These are phyloP conservation scores for Umbellularia californica DNA, from an alignment of 164 flowering plant species.

Conservation along the genomic window DNA sequence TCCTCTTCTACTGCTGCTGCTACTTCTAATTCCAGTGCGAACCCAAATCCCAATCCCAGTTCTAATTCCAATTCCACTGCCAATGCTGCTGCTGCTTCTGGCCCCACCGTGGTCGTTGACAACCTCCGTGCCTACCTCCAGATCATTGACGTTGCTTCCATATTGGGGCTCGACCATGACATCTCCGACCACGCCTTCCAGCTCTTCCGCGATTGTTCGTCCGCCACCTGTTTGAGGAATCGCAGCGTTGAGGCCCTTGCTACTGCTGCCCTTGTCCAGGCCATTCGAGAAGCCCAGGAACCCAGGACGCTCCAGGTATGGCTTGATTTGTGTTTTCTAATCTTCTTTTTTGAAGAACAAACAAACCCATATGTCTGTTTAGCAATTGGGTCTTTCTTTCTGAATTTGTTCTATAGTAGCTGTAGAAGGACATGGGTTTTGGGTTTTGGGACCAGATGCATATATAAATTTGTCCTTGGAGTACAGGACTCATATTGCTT, in stretches of 20 bases:
- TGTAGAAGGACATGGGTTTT: no score
- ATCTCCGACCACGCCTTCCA: slow-evolving; percentile 91
- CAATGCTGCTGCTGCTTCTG: no score
- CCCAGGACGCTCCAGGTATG: slow-evolving; percentile 95
- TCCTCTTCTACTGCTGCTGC: slow-evolving; percentile 21
- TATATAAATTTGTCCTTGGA: no score
- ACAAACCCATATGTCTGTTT: no score
- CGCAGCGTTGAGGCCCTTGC: slow-evolving; percentile 96
- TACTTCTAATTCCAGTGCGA: not conserved
- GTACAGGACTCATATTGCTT: no score
- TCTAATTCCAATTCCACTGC: not conserved
- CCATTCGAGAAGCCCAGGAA: slow-evolving; percentile 93
- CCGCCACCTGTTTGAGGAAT: slow-evolving; percentile 93
- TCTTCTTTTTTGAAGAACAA: not conserved
- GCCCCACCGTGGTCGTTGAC: slow-evolving; percentile 54
- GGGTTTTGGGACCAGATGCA: no score
- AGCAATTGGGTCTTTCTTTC: no score
- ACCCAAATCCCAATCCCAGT: not conserved
- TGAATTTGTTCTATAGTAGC: no score
- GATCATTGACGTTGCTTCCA: slow-evolving; percentile 86
- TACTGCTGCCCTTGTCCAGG: slow-evolving; percentile 95
- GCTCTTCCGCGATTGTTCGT: slow-evolving; percentile 86
- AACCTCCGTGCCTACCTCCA: slow-evolving; percentile 90
- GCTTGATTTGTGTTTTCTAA: not conserved
- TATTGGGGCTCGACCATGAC: slow-evolving; percentile 69